Percentiles rank a stretch among this genome's conserved stretches.
phyloP scores from a whole-genome alignment of 169 alveolate species.

The Babesia bovis region DNA sequence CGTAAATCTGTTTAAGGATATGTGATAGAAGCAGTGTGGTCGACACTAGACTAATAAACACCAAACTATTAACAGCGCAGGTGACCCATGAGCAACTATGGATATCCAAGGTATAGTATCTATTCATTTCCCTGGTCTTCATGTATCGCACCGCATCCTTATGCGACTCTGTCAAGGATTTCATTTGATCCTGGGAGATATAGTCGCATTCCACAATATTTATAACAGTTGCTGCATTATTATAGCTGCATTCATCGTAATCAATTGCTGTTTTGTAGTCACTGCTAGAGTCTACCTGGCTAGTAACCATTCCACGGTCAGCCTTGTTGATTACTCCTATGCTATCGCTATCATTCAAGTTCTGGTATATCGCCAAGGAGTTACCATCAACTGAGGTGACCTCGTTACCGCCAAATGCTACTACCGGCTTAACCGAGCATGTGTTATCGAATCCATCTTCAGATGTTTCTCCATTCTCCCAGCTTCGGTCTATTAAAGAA shows the following conservation, averaged over 20 bases:
- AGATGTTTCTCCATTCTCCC: no score
- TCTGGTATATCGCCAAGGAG: background rate
- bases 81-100: slow-evolving; percentile 44
- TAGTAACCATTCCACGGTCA: background rate
- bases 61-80: slow-evolving; percentile 45
- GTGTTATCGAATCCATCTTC: no score
- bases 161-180: slow-evolving; percentile 15
- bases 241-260: background rate
- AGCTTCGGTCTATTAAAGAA: no score
- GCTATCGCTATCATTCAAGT: background rate
- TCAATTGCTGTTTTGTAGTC: slow-evolving; percentile 27
- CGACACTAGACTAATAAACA: slow-evolving; percentile 27
- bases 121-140: slow-evolving; percentile 74
- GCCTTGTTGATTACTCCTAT: background rate
- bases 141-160: slow-evolving; percentile 69
- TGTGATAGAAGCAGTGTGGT: background rate
- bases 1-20: background rate
- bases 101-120: slow-evolving; percentile 67
- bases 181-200: background rate
- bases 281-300: background rate
- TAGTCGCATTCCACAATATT: background rate
- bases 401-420: background rate
- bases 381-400: background rate
- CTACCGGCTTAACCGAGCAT: no score
- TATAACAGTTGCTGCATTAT: background rate